Evolutionary conservation across 108 stramenopile species (phyloP).

Genomic region (Craspedostauros australis): DNA sequence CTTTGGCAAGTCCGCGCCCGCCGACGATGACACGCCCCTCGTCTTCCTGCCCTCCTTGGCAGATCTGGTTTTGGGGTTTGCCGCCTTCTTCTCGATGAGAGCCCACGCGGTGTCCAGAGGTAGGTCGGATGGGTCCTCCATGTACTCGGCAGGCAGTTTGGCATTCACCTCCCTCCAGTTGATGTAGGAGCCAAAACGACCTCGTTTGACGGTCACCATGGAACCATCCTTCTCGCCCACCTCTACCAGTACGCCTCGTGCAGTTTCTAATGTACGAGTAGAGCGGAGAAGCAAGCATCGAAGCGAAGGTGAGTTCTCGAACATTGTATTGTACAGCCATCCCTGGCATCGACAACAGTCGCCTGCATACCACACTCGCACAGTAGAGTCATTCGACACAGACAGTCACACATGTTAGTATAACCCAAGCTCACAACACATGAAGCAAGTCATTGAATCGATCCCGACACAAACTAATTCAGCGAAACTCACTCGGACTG

Average conservation of each 20-base stretch:
- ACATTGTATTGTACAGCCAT: too few species aligned
- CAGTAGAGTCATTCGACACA: not conserved
- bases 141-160: constrained; percentile 43
- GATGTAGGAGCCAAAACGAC: constrained; percentile 44
- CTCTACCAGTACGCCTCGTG: constrained; percentile 32
- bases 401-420: not conserved
- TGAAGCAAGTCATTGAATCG: too few species aligned
- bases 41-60: not conserved
- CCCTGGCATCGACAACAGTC: too few species aligned
- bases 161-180: constrained; percentile 61
- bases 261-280: not conserved
- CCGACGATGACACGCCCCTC: not conserved
- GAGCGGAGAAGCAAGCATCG: not conserved
- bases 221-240: constrained; percentile 42
- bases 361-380: too few species aligned
- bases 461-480: too few species aligned
- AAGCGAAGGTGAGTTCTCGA: too few species aligned
- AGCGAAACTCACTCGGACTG: constrained; percentile 4
- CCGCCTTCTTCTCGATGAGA: constrained; percentile 34
- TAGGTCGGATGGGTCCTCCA: constrained; percentile 30
- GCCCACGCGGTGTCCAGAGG: constrained; percentile 44
- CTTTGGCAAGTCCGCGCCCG: constrained; percentile 7
- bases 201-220: constrained; percentile 28
- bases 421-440: too few species aligned
- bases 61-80: too few species aligned